Evolutionary conservation across 1,284 basidiomycete species (phyloP), one percentile per base, ranked within the genome.

Genomic region (Uromyces viciae-fabae): DNA sequence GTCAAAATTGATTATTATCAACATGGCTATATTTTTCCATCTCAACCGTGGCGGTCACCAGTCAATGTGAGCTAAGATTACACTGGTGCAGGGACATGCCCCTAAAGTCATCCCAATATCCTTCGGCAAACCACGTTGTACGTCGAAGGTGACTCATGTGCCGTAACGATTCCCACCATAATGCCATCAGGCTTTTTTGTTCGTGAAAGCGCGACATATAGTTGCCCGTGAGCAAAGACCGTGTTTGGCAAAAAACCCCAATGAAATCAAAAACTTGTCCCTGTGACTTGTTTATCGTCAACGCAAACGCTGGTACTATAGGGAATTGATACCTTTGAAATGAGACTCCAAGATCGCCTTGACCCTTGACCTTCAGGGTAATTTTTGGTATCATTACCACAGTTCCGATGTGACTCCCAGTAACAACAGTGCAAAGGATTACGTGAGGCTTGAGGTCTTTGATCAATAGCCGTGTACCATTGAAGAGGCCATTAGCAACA

Each of bases 191-290:
- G 22, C 11, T 28, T 62, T 28, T 11, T 62, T 9, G 60, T 40
- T n/a, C 75, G 28, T 5, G 75, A 76, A 22, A 76, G 17, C 1
- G 58, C 75, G 1, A 76, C 60, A 52, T 76, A 76, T 19, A 76
- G 38, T 15, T 76, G 75, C 1, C 75, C 75, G 31, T 76, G 75
- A 4, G 22, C 33, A 49, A 76, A 76, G 25, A 76, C 75, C 9
- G 62, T 14, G 60, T 38, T 36, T 64, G 17, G 7, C 36, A 38
- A 36, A 28, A 17, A 3, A 64, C 28, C 8, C 60, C 33, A 7
- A 64, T 38, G 17, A 15, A 17, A 19, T 4, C 9, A n/a, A n/a
- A n/a, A n/a, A n/a, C n/a, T n/a, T n/a, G 60, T 3, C 60, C 52
- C 28, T 56, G 52, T 4, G 7, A 7, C 28, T 60, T 60, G 36